Percentiles rank a stretch among this genome's conserved stretches.
These are phyloP conservation scores for Aspergillus coremiiformis DNA, from an alignment of 495 filamentous ascomycete species.

Conservation along the genomic window DNA sequence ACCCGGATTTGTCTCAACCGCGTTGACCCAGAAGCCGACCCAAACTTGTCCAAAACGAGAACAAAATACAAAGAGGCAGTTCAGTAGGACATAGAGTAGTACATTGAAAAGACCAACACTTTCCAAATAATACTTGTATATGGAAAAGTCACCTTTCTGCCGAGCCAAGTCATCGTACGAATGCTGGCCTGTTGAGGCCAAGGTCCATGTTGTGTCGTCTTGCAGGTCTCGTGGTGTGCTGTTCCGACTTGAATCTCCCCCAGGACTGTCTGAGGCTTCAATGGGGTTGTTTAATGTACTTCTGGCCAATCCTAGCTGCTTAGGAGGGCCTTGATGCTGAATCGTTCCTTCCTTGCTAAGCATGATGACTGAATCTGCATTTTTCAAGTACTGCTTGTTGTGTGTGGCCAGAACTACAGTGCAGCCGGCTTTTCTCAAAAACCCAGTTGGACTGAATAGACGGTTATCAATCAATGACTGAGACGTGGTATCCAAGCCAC, in stretches of 20 bases:
- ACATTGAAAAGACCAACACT: neutral
- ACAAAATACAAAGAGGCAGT: neutral
- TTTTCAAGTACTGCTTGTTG: constrained; percentile 7
- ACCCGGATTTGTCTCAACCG: neutral
- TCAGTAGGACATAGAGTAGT: neutral
- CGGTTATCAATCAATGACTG: neutral
- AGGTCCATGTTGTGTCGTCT: neutral
- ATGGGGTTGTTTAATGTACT: no score
- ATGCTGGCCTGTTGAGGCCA: neutral
- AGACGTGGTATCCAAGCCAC: neutral
- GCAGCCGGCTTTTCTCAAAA: neutral
- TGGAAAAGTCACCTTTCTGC: neutral
- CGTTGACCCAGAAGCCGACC: neutral
- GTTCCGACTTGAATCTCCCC: neutral
- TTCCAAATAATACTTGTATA: neutral
- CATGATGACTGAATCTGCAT: neutral
- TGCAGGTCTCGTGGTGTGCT: neutral
- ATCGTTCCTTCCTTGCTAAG: neutral
- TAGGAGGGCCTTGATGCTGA: neutral
- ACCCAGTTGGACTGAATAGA: neutral
- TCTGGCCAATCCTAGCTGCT: no score
- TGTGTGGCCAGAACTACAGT: neutral
- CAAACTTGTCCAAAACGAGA: neutral
- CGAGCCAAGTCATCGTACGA: neutral
- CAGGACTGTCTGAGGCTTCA: neutral